Base-by-base conservation (phyloP, 1,139 yeast genomes). In the Yarrowia galli region DNA sequence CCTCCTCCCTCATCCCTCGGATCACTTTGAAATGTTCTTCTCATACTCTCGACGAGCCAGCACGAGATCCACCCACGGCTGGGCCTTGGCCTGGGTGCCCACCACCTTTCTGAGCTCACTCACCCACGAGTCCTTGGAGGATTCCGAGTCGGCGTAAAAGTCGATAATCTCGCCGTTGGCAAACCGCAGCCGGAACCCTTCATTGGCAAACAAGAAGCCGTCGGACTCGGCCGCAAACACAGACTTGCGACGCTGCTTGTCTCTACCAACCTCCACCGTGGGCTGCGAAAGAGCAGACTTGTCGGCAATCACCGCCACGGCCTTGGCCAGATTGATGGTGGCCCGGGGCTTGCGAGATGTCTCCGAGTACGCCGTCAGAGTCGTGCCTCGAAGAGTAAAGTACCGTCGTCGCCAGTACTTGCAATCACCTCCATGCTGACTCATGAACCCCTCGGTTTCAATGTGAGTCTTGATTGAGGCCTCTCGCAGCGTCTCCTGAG, bases 391-490 rank as follows among this genome's bases (percentile, higher is more conserved):
- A 42, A 89, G 81, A 72, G 83, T 84, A 79, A 86, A 89, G 76
- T 78, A 87, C 67, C 95, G 79, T 70, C 87, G 82, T 72, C 88
- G 84, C 87, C 90, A 86, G 56, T 82, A 78, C 35, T 82, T 84
- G 74, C 91, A 86, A 76, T 89, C 96, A 0, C 95, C 96, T 15
- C 96, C 96, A 71, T 86, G 88, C 77, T 89, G 96, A 70, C 86
- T 85, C 79, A 89, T 79, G 73, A 81, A 85, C 1, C 95, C 95
- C 72, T 87, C 89, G 70, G 70, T 65, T 15, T 67, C 68, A 18
- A 71, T 68, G 1, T 73, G 71, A 22, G 67, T 69, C 46, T 67
- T 67, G 36, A 65, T 60, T 16, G 71, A 67, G 6, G 77, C 78
- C n/a, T 68, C 70, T 10, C 69, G 67, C 43, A 78, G 70, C 46